Evolutionary conservation across 202 grass and related monocot genomes (phyloP), one percentile per base, ranked within the genome.

Genomic region (Elaeis oleifera): DNA sequence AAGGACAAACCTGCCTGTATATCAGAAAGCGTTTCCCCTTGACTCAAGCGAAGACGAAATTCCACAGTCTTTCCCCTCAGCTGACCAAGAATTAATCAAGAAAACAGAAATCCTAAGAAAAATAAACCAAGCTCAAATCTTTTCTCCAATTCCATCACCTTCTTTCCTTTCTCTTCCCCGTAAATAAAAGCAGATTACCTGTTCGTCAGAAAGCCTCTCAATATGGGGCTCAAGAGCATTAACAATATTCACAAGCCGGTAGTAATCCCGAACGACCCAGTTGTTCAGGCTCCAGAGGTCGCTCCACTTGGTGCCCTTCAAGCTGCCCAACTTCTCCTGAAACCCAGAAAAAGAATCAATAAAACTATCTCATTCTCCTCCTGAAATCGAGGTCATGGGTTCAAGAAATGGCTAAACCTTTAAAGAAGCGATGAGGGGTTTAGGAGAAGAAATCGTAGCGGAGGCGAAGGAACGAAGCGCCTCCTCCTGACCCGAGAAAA

Each of bases 231-330:
- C 92, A 21, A 86, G 61, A 61, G 68, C 75, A 72, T 67, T 80
- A 22, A 97, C 84, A 21, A 81, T 64, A 59, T 39, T 63, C 28
- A 97, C 88, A 48, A 92, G 92, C 61, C 92, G 75, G 69, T 70
- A 50, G 71, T 97, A 97, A 70, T 97, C 84, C 1, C 74, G 64
- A 17, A 97, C 92, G 63, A 97, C 88, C 88, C 92, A 92, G 18
- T 74, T 74, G 71, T 97, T 91, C 73, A 97, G 74, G 68, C 69
- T 92, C 79, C 61, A 91, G 18, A 91, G 16, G 56, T 92, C 84
- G 64, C 65, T 86, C 92, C 70, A 73, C 50, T 73, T 73, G 23
- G 25, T 51, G n/a, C 50, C 59, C 50, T 73, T 62, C 70, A 83
- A 91, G 2, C 64, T 70, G 6, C 49, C 73, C 1, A 8, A 16